Percentiles rank a stretch among this genome's conserved stretches.
Conservation (phyloP, 2,329 filamentous ascomycete species). For the Chrysoporthe puriensis region DNA sequence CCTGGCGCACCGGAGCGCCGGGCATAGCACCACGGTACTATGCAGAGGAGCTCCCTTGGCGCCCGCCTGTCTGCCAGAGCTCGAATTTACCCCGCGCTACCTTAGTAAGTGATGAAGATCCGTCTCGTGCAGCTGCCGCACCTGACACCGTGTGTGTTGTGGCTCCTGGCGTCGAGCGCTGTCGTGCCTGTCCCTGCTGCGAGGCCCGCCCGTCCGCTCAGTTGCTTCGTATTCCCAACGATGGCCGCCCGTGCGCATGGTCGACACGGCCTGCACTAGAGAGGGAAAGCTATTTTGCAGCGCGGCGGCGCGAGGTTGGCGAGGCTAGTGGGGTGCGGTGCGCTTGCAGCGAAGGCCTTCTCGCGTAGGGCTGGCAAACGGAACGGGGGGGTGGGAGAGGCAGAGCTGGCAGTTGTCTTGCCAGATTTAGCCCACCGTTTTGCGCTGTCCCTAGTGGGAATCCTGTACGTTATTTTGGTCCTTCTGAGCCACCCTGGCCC, state of each 20-base stretch:
- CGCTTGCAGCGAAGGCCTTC: background rate
- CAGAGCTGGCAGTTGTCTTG: background rate
- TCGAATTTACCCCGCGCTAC: conserved; percentile 5
- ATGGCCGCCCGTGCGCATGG: too few relatives aligned
- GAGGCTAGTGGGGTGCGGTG: background rate
- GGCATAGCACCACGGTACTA: background rate
- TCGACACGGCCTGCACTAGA: too few relatives aligned
- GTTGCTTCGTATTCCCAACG: too few relatives aligned
- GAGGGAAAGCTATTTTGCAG: background rate
- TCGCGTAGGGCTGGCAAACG: conserved; percentile 14
- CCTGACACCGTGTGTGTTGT: too few relatives aligned
- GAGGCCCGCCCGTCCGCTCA: too few relatives aligned
- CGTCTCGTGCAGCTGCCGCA: too few relatives aligned
- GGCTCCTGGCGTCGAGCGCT: too few relatives aligned
- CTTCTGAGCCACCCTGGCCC: conserved; percentile 11
- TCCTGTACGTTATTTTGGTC: conserved; percentile 12
- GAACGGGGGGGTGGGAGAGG: background rate
- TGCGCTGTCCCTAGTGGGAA: background rate
- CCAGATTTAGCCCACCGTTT: conserved; percentile 13
- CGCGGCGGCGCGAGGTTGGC: background rate
- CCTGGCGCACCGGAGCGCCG: conserved; percentile 7
- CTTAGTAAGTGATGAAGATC: background rate
- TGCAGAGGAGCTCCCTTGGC: background rate
- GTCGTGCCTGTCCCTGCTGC: too few relatives aligned
- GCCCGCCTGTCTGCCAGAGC: background rate